Percentiles rank a stretch among this genome's conserved stretches.
Conservation (phyloP, 176 grass and related monocot species). For the Luzula sylvatica region DNA sequence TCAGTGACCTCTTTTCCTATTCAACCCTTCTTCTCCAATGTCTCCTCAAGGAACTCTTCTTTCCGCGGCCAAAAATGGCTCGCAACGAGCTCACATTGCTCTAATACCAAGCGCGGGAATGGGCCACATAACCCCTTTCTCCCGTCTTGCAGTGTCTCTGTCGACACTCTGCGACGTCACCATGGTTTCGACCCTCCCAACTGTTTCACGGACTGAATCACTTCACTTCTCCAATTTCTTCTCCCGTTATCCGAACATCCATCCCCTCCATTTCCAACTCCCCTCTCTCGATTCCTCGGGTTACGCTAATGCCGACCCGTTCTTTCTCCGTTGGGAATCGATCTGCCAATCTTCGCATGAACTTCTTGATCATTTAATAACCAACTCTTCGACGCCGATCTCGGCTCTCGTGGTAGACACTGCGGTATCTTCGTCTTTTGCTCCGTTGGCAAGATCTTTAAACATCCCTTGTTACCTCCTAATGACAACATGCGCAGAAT, state of each 20-base stretch:
- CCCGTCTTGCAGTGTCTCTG: slow-evolving; percentile 31
- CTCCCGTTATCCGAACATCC: slow-evolving; percentile 19
- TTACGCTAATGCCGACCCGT: not conserved
- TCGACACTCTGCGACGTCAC: slow-evolving; percentile 35
- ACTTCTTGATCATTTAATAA: slow-evolving; percentile 16
- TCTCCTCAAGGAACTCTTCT: too few relatives aligned
- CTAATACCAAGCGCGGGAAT: slow-evolving; percentile 47
- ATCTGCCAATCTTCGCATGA: slow-evolving; percentile 31
- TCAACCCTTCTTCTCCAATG: too few relatives aligned
- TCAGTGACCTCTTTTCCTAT: too few relatives aligned
- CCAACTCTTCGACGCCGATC: not conserved
- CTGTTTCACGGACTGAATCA: slow-evolving; percentile 41
- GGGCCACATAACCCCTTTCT: slow-evolving; percentile 49
- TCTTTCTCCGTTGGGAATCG: slow-evolving; percentile 37
- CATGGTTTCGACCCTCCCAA: slow-evolving; percentile 22
- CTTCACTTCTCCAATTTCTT: slow-evolving; percentile 17
- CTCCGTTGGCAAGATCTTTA: slow-evolving; percentile 21
- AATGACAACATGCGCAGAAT: slow-evolving; percentile 27
- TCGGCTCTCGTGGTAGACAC: slow-evolving; percentile 36
- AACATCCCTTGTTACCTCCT: slow-evolving; percentile 31
- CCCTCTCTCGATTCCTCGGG: slow-evolving; percentile 5
- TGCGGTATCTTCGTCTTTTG: slow-evolving; percentile 12
- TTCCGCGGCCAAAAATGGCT: too few relatives aligned
- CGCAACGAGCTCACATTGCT: slow-evolving; percentile 27
- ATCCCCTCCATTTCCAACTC: slow-evolving; percentile 17